phyloP scores from a whole-genome alignment of 2,329 filamentous ascomycete genomes.

The Phialophora chinensis region DNA sequence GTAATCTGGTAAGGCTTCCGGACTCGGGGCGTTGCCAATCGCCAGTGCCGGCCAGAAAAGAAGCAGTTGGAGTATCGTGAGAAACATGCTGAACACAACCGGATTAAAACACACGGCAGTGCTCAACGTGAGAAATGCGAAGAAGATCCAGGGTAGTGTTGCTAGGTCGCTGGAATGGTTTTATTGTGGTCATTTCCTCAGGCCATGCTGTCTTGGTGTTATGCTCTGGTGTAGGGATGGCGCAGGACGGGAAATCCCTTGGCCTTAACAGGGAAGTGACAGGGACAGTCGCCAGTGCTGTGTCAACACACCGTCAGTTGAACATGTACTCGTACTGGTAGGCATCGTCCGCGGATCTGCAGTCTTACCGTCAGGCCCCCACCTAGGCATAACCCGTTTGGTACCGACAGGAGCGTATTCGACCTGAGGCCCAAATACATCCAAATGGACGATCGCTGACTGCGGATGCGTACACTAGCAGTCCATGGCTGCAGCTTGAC shows the following conservation, averaged over 20 bases:
- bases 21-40: neutral
- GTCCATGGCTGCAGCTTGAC: neutral
- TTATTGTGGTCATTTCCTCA: neutral
- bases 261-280: neutral
- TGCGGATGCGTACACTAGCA: neutral
- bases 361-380: constrained; percentile 4
- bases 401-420: neutral
- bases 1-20: constrained; percentile 48
- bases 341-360: neutral
- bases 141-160: neutral
- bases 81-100: neutral
- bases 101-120: neutral
- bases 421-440: neutral
- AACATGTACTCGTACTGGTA: neutral
- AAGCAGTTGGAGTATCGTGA: neutral
- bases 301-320: neutral
- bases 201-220: neutral
- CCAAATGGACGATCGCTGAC: neutral
- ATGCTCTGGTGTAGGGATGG: neutral
- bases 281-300: neutral
- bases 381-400: neutral
- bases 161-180: neutral
- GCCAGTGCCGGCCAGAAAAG: neutral
- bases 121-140: neutral
- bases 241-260: neutral